Percentiles rank a stretch among this genome's conserved stretches.
These are phyloP conservation scores for Marsdenia floribunda DNA, from an alignment of 257 asterid genomes.

Conservation along the genomic window DNA sequence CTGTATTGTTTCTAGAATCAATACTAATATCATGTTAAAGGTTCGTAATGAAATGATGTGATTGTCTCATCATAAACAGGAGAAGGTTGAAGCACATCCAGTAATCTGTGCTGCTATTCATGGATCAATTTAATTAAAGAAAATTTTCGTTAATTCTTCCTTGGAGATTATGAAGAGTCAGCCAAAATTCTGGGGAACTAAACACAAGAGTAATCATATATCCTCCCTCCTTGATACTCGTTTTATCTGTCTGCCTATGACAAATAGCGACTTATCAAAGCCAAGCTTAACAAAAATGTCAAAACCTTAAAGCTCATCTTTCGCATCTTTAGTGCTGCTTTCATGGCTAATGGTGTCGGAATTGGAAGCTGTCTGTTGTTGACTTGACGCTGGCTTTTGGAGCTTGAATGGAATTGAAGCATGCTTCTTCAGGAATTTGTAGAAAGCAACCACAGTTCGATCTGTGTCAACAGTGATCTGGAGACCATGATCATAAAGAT, in stretches of 20 bases:
- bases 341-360: slow-evolving; percentile 16
- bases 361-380: slow-evolving; percentile 24
- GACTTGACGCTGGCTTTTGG: slow-evolving; percentile 47
- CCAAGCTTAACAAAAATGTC: neutral
- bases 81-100: neutral
- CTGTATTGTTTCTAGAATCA: neutral
- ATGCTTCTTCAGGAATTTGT: slow-evolving; percentile 92
- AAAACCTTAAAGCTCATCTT: slow-evolving; percentile 62
- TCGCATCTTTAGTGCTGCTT: slow-evolving; percentile 32
- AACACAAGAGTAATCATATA: neutral
- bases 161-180: neutral
- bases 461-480: slow-evolving; percentile 74
- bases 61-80: neutral
- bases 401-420: slow-evolving; percentile 88
- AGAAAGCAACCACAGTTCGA: slow-evolving; percentile 83
- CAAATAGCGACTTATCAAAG: neutral
- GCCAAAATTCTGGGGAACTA: neutral
- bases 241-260: neutral
- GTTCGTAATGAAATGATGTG: neutral
- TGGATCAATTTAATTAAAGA: neutral
- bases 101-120: too few relatives aligned
- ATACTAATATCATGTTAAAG: neutral
- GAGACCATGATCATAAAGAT: neutral
- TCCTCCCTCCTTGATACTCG: neutral
- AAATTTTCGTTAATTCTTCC: neutral